A percentile compares a stretch with the other conserved stretches of the same genome.
phyloP scores from a whole-genome alignment of 2,329 filamentous ascomycete genomes.

The Aspergillus sp. region DNA sequence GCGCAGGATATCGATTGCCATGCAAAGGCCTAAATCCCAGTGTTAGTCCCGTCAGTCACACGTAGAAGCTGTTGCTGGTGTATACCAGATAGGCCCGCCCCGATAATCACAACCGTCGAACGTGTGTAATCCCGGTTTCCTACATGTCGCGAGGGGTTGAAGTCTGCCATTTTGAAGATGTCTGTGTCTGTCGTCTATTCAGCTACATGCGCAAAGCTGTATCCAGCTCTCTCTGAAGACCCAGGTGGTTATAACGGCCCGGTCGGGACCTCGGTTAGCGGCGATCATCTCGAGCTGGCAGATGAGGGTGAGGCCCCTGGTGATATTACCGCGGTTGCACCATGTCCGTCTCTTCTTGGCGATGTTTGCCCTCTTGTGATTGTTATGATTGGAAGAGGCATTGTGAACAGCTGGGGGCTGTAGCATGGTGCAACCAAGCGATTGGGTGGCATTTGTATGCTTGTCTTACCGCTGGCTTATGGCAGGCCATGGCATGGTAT shows the following conservation, averaged over 20 bases:
- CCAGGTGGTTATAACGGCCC: not conserved
- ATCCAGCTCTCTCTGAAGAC: no score
- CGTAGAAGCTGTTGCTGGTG: not conserved
- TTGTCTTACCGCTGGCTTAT: no score
- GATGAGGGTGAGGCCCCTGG: not conserved
- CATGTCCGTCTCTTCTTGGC: not conserved
- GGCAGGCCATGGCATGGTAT: no score
- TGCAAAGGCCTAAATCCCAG: slow-evolving; percentile 46
- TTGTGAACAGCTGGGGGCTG: no score
- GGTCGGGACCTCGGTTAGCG: not conserved
- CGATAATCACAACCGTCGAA: slow-evolving; percentile 57
- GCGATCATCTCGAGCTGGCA: not conserved
- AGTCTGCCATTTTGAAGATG: not conserved
- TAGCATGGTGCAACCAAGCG: no score
- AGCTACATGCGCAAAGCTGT: not conserved
- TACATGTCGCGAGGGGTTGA: slow-evolving; percentile 9
- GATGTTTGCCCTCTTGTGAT: not conserved
- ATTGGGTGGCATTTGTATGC: no score
- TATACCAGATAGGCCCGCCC: slow-evolving; percentile 53
- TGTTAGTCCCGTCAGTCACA: not conserved
- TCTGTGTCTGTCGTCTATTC: no score
- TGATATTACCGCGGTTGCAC: not conserved
- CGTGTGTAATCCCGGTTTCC: slow-evolving; percentile 52
- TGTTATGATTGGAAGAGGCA: not conserved
- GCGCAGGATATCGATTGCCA: slow-evolving; percentile 57